Evolutionary conservation across 2,329 filamentous ascomycete species (phyloP).

Genomic region (Colletotrichum sidae): DNA sequence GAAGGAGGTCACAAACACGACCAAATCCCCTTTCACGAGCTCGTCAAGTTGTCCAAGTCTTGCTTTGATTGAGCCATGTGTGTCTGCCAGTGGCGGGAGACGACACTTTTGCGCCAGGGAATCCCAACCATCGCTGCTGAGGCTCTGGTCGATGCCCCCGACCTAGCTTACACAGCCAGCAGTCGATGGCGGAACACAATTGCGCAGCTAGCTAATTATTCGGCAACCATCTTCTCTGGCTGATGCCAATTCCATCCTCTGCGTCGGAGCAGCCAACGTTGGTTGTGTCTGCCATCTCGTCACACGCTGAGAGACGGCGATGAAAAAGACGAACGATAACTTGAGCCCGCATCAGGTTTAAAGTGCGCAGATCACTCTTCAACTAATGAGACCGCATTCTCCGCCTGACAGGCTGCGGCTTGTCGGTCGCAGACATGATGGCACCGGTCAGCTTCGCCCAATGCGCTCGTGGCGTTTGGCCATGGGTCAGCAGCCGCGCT

Average conservation of each 20-base stretch:
- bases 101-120: too few relatives aligned
- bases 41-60: too few relatives aligned
- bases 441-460: conserved; percentile 12
- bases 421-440: conserved; percentile 27
- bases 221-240: too few relatives aligned
- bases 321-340: conserved; percentile 23
- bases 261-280: not conserved
- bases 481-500: conserved; percentile 7
- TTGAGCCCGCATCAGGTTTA: conserved; percentile 1
- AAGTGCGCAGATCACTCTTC: conserved; percentile 26
- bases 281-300: conserved; percentile 3
- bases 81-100: too few relatives aligned
- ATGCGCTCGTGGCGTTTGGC: conserved; percentile 22
- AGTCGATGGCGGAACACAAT: not conserved
- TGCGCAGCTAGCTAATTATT: not conserved
- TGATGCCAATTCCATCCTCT: not conserved
- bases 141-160: too few relatives aligned
- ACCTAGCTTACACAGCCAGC: too few relatives aligned
- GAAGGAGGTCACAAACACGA: not conserved
- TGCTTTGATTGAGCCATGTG: too few relatives aligned
- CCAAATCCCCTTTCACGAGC: too few relatives aligned
- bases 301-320: conserved; percentile 15
- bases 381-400: conserved; percentile 37
- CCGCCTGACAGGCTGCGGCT: conserved; percentile 32
- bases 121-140: too few relatives aligned